Evolutionary conservation across 2,329 filamentous ascomycete species (phyloP).

Genomic region (Xylariaceae sp.): DNA sequence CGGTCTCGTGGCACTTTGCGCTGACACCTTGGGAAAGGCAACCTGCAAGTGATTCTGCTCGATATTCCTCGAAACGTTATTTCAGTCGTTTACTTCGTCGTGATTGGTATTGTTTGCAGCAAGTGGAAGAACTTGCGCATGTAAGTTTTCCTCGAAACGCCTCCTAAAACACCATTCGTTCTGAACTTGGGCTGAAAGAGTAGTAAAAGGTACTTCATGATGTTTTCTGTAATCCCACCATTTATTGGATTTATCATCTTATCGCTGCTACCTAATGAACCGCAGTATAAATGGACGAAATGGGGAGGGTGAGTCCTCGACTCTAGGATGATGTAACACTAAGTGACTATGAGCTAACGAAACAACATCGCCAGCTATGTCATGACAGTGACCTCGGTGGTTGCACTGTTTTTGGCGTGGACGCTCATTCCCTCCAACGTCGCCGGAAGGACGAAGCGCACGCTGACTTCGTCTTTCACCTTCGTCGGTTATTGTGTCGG

Average conservation of each 20-base stretch:
- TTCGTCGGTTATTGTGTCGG: conserved; percentile 56
- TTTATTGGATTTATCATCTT: conserved; percentile 47
- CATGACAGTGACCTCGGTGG: conserved; percentile 45
- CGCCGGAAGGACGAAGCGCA: conserved; percentile 55
- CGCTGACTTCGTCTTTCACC: conserved; percentile 52
- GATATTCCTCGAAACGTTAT: conserved; percentile 45
- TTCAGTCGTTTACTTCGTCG: conserved; percentile 46
- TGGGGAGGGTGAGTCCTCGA: conserved; percentile 43
- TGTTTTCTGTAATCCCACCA: conserved; percentile 44
- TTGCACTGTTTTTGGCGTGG: conserved; percentile 45
- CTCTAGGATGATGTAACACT: background rate
- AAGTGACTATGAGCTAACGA: background rate
- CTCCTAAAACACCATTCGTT: too few species aligned
- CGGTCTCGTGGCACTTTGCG: background rate
- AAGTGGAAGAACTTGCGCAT: conserved; percentile 45
- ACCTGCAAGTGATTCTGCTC: conserved; percentile 46
- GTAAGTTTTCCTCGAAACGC: conserved; percentile 31
- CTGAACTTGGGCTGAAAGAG: background rate
- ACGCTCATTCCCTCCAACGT: conserved; percentile 52
- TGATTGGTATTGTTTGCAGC: conserved; percentile 44
- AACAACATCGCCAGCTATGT: conserved; percentile 36
- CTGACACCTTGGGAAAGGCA: conserved; percentile 35
- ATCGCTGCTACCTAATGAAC: conserved; percentile 44
- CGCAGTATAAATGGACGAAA: conserved; percentile 46
- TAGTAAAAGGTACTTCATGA: conserved; percentile 46